Evolutionary conservation across 2,329 filamentous ascomycete genomes (phyloP).

Genomic region (Pseudogymnoascus pannorum): DNA sequence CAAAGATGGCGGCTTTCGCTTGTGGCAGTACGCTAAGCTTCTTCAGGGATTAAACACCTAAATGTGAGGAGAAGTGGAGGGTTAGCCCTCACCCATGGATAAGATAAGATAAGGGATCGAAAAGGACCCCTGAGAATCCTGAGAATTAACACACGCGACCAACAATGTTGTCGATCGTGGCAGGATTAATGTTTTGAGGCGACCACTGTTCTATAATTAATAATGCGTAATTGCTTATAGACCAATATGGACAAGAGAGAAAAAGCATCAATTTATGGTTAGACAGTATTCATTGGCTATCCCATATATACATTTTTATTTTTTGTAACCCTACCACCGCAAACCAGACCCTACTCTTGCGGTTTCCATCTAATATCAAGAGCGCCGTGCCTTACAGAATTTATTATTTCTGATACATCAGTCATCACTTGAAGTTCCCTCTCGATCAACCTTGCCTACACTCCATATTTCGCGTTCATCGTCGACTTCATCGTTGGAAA

Average conservation of each 20-base stretch:
- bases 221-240: not conserved
- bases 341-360: not conserved
- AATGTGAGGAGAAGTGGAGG: slow-evolving; percentile 1
- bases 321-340: not conserved
- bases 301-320: slow-evolving; percentile 1
- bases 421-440: slow-evolving; percentile 32
- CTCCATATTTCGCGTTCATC: slow-evolving; percentile 96
- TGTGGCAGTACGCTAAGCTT: slow-evolving; percentile 1
- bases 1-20: slow-evolving; percentile 8
- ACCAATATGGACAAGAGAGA: not conserved
- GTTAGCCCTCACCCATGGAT: slow-evolving; percentile 3
- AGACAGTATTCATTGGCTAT: not conserved
- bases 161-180: not conserved
- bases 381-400: not conserved
- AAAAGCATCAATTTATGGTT: not conserved
- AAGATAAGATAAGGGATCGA: slow-evolving; percentile 6
- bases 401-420: slow-evolving; percentile 8
- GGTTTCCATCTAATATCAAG: not conserved
- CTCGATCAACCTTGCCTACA: slow-evolving; percentile 79
- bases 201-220: not conserved
- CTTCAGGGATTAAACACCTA: slow-evolving; percentile 1
- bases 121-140: not conserved
- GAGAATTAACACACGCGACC: slow-evolving; percentile 2
- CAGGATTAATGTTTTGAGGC: not conserved
- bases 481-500: slow-evolving; percentile 86